Evolutionary conservation across 768 basidiomycete genomes (phyloP).

Genomic region (Gloeophyllum trabeum): DNA sequence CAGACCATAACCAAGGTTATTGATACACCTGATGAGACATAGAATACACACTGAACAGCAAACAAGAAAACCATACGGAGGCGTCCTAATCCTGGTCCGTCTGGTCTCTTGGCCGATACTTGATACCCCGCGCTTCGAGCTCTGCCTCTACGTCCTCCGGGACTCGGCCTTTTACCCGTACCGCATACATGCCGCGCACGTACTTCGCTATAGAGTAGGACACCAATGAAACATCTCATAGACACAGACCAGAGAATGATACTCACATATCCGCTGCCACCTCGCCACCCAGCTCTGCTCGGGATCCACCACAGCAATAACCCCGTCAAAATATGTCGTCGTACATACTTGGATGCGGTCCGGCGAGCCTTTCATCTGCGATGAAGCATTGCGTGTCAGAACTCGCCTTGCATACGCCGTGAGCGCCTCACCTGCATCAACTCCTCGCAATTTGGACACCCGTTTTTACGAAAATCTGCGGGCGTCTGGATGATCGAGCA

Average conservation of each 20-base stretch:
- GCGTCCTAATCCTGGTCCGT: slow-evolving; percentile 49
- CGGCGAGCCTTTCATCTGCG: slow-evolving; percentile 76
- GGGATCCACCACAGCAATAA: slow-evolving; percentile 79
- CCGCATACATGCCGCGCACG: slow-evolving; percentile 87
- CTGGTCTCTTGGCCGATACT: slow-evolving; percentile 79
- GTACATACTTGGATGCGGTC: slow-evolving; percentile 84
- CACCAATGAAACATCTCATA: background rate
- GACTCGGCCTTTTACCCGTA: slow-evolving; percentile 74
- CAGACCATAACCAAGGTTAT: no score
- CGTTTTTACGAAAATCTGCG: slow-evolving; percentile 70
- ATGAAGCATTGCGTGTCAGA: background rate
- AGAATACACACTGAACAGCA: no score
- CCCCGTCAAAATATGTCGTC: slow-evolving; percentile 86
- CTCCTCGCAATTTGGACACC: slow-evolving; percentile 98
- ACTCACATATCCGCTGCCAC: slow-evolving; percentile 90
- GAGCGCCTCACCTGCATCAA: slow-evolving; percentile 64
- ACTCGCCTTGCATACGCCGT: background rate
- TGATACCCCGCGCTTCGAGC: slow-evolving; percentile 65
- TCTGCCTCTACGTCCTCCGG: slow-evolving; percentile 81
- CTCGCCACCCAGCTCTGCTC: slow-evolving; percentile 90
- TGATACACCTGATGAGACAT: no score
- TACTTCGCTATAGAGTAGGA: slow-evolving; percentile 58
- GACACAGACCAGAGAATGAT: slow-evolving; percentile 1
- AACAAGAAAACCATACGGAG: no score
- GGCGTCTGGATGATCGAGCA: slow-evolving; percentile 87